phyloP scores from a whole-genome alignment of 257 asterid genomes.

The Solanum ahanhuiri region DNA sequence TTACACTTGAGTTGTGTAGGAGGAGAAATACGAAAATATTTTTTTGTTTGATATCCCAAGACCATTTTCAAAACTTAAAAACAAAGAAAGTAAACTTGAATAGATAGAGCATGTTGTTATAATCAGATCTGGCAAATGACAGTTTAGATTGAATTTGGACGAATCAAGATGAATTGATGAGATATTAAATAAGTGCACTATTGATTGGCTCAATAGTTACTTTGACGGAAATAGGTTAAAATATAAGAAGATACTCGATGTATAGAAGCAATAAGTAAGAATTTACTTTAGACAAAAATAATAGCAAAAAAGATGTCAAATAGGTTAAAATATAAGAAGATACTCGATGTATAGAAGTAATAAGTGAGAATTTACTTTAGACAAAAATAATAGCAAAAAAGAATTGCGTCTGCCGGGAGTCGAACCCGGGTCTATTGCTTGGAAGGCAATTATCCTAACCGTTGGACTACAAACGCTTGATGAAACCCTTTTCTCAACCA shows the following conservation, averaged over 20 bases:
- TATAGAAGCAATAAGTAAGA: too few species aligned
- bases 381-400: too few species aligned
- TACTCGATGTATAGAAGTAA: too few species aligned
- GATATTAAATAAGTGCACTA: too few species aligned
- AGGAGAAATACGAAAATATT: neutral
- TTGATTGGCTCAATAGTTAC: too few species aligned
- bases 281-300: too few species aligned
- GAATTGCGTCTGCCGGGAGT: conserved; percentile 76
- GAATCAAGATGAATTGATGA: too few species aligned
- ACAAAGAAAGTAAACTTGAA: neutral
- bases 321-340: neutral
- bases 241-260: too few species aligned
- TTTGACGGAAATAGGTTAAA: too few species aligned
- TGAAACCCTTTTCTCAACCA: too few species aligned
- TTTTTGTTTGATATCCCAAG: neutral
- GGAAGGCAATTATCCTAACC: conserved; percentile 96
- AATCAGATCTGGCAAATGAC: neutral
- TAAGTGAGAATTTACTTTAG: neutral
- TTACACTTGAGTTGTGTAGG: neutral
- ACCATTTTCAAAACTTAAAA: neutral
- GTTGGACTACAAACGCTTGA: neutral
- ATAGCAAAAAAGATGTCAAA: too few species aligned
- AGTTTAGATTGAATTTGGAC: too few species aligned
- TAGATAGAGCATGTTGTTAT: neutral
- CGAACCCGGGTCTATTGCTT: conserved; percentile 99